Conservation (phyloP, 768 basidiomycete genomes). For the Agrocybe praecox region DNA sequence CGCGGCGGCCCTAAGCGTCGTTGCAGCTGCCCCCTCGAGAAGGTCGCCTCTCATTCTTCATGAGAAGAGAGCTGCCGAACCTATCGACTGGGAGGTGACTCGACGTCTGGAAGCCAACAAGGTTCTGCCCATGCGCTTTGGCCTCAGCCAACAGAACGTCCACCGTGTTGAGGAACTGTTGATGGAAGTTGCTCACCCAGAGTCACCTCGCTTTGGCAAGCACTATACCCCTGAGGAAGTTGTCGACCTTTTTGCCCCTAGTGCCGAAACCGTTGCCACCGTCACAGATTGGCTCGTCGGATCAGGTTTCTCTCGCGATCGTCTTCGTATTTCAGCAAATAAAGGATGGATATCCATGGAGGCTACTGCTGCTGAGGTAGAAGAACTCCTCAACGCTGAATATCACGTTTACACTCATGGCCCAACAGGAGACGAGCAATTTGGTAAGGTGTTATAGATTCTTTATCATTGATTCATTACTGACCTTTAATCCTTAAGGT, state of each 20-base stretch:
- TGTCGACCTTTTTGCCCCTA: slow-evolving; percentile 51
- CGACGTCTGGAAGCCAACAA: slow-evolving; percentile 28
- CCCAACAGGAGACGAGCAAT: slow-evolving; percentile 37
- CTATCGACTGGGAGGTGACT: slow-evolving; percentile 29
- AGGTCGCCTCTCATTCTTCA: slow-evolving; percentile 29
- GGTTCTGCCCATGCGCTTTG: slow-evolving; percentile 50
- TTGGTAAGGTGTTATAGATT: slow-evolving; percentile 28
- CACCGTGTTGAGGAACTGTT: slow-evolving; percentile 47
- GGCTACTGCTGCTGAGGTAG: slow-evolving; percentile 44
- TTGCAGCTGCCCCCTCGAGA: slow-evolving; percentile 27
- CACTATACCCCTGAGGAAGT: slow-evolving; percentile 50
- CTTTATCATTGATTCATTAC: neutral
- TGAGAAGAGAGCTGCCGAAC: slow-evolving; percentile 31
- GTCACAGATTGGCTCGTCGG: slow-evolving; percentile 49
- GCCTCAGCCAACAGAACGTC: slow-evolving; percentile 49
- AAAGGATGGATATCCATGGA: slow-evolving; percentile 47
- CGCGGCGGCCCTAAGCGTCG: slow-evolving; percentile 17
- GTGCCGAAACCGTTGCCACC: slow-evolving; percentile 40
- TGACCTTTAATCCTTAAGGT: slow-evolving; percentile 21
- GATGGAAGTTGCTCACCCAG: slow-evolving; percentile 51
- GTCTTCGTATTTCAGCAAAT: slow-evolving; percentile 39
- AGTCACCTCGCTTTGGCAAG: slow-evolving; percentile 50
- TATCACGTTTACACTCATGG: slow-evolving; percentile 47
- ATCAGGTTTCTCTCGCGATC: slow-evolving; percentile 40
- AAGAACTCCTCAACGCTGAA: slow-evolving; percentile 41